phyloP scores from a whole-genome alignment of 2,329 filamentous ascomycete genomes.

The Blumeriella jaapii region DNA sequence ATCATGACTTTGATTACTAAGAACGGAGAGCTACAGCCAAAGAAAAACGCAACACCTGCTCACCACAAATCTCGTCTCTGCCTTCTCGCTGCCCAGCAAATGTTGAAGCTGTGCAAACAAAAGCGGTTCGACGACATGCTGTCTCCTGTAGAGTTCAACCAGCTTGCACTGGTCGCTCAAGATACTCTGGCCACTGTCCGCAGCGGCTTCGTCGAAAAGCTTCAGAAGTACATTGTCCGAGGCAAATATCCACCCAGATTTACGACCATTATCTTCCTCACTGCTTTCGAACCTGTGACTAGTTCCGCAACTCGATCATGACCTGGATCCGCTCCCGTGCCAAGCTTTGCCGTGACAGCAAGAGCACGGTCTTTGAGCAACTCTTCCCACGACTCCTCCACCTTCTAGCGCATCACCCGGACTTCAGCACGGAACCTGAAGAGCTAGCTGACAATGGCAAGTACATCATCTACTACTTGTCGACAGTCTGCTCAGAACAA shows the following conservation, averaged over 20 bases:
- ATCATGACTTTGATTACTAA: constrained; percentile 65
- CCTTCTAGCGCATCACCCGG: constrained; percentile 84
- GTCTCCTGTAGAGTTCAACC: constrained; percentile 64
- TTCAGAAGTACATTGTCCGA: constrained; percentile 82
- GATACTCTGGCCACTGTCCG: constrained; percentile 66
- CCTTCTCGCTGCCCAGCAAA: constrained; percentile 66
- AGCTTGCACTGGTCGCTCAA: constrained; percentile 69
- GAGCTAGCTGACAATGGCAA: constrained; percentile 72
- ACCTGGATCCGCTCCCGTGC: constrained; percentile 85
- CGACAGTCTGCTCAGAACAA: constrained; percentile 68
- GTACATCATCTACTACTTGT: constrained; percentile 85
- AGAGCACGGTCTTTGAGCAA: constrained; percentile 62
- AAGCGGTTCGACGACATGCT: constrained; percentile 68
- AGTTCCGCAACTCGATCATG: constrained; percentile 61
- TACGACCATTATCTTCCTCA: constrained; percentile 80
- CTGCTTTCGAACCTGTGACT: constrained; percentile 77
- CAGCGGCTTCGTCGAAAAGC: constrained; percentile 64
- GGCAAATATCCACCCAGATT: constrained; percentile 62
- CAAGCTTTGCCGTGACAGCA: constrained; percentile 47
- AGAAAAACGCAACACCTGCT: constrained; percentile 61
- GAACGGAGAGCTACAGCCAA: constrained; percentile 71
- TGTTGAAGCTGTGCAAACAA: constrained; percentile 72
- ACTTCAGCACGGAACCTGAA: constrained; percentile 57
- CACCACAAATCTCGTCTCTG: constrained; percentile 73
- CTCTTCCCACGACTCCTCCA: constrained; percentile 75